Base-by-base conservation (phyloP, 1,284 basidiomycete genomes). In the Pascua sp. region DNA sequence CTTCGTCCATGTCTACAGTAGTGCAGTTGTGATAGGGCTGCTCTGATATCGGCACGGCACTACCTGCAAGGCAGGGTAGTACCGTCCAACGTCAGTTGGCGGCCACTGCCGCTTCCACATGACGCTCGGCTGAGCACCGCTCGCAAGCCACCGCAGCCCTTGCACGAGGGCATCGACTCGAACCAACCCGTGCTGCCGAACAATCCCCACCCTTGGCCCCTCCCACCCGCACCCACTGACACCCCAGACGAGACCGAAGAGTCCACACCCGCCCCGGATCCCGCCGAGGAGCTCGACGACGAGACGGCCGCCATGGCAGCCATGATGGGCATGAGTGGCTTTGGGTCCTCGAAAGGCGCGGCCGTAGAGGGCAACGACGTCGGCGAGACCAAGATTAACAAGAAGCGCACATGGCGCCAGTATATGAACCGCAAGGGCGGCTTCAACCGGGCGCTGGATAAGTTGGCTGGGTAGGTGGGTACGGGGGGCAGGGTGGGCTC, bases 331-430 rank as follows among this genome's bases (percentile, higher is more conserved):
- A 81, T 98, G 69, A 75, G 80, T 49, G 90, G 91, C 1, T 98
- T 98, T 72, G 91, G 88, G 8, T 83, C 86, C 0, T 96, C 94
- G 0, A 96, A 97, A 80, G 87, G 87, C 51, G 89, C 88, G 68
- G 83, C 81, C 51, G 88, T 91, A 41, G 80, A 82, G 12, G 63
- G 66, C 42, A 73, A 78, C 39, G 77, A 71, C 9, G 43, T 49
- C n/a, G 92, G 92, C 39, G 71, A 65, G 2, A 84, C 83, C 1
- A 77, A 86, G 54, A 79, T 96, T 67, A 94, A 94, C 82, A 91
- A 93, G 78, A 84, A 86, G 63, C 82, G 94, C 54, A 95, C 91
- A 36, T 97, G 94, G 93, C 81, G 94, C 63, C 94, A 97, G 77
- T 76, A 77, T 63, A 77, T 78, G 74, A 76, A 77, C 66, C 87